Evolutionary conservation across 148 eudicot species (phyloP).

Genomic region (Spergularia bocconei): DNA sequence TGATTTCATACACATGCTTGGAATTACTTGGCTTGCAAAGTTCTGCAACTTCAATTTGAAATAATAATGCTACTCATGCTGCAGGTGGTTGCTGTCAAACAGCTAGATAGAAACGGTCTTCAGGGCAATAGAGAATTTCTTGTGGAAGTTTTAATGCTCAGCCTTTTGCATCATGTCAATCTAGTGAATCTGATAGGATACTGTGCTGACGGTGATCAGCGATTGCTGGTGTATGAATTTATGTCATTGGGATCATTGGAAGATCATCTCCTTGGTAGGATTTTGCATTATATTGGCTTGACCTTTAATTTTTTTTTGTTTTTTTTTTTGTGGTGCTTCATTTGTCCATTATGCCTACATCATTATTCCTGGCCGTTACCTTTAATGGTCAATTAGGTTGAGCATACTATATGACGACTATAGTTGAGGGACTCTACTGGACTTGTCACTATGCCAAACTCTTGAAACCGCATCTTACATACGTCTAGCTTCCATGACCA

Average conservation of each 20-base stretch:
- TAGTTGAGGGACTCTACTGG: background rate
- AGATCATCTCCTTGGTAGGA: constrained; percentile 90
- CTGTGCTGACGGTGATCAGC: constrained; percentile 97
- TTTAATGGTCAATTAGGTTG: background rate
- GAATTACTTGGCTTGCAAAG: background rate
- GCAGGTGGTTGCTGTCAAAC: constrained; percentile 92
- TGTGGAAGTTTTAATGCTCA: constrained; percentile 97
- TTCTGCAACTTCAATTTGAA: background rate
- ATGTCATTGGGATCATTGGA: constrained; percentile 91
- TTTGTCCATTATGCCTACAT: background rate
- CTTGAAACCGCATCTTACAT: background rate
- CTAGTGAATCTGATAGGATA: constrained; percentile 84
- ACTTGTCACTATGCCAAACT: background rate
- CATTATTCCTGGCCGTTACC: background rate
- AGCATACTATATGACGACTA: background rate
- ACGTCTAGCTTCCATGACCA: background rate
- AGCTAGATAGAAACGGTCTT: constrained; percentile 92
- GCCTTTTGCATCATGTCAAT: constrained; percentile 80
- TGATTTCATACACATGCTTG: background rate
- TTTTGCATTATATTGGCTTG: constrained; percentile 7
- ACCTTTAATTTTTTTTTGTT: background rate
- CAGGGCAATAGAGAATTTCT: constrained; percentile 95
- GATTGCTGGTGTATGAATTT: constrained; percentile 94
- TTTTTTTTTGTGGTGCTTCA: background rate
- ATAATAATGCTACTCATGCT: constrained; percentile 4